A percentile compares a stretch with the other conserved stretches of the same genome.
Conservation (phyloP, 1,284 basidiomycete genomes). For the Calocybe gambosa region DNA sequence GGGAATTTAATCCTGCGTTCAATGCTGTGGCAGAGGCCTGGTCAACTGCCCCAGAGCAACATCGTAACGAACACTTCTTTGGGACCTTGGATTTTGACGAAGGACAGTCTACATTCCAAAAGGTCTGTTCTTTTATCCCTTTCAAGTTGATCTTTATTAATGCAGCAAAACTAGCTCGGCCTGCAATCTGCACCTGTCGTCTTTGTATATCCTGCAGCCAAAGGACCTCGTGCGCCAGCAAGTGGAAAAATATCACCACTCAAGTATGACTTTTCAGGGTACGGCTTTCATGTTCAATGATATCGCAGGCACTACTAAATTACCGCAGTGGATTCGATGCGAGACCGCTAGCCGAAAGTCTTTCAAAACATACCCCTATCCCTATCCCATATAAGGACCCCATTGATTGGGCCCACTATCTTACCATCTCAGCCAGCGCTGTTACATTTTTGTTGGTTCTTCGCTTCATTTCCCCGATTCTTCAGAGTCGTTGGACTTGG, state of each 20-base stretch:
- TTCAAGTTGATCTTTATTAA: not conserved
- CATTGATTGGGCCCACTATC: slow-evolving; percentile 59
- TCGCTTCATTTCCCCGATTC: slow-evolving; percentile 61
- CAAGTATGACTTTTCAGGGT: slow-evolving; percentile 79
- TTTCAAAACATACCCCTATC: slow-evolving; percentile 67
- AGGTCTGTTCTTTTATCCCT: slow-evolving; percentile 36
- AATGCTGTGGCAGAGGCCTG: slow-evolving; percentile 76
- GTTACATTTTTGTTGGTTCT: slow-evolving; percentile 44
- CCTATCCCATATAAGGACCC: slow-evolving; percentile 72
- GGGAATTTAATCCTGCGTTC: slow-evolving; percentile 83
- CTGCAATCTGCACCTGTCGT: slow-evolving; percentile 81
- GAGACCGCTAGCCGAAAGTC: slow-evolving; percentile 67
- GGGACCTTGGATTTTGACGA: slow-evolving; percentile 85
- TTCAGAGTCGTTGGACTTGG: slow-evolving; percentile 81
- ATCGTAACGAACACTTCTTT: slow-evolving; percentile 82
- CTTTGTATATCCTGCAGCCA: slow-evolving; percentile 66
- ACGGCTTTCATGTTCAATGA: slow-evolving; percentile 15
- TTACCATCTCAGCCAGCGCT: slow-evolving; percentile 35
- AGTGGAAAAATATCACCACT: slow-evolving; percentile 49
- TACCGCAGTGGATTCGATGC: slow-evolving; percentile 71
- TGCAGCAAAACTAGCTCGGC: slow-evolving; percentile 38
- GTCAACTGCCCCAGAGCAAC: slow-evolving; percentile 51
- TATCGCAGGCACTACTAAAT: not conserved
- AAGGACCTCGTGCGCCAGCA: slow-evolving; percentile 58
- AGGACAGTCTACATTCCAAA: slow-evolving; percentile 70